Evolutionary conservation across 116 monocot species (phyloP), one percentile per base, ranked within the genome.

Genomic region (Papilionanthe hybrid): DNA sequence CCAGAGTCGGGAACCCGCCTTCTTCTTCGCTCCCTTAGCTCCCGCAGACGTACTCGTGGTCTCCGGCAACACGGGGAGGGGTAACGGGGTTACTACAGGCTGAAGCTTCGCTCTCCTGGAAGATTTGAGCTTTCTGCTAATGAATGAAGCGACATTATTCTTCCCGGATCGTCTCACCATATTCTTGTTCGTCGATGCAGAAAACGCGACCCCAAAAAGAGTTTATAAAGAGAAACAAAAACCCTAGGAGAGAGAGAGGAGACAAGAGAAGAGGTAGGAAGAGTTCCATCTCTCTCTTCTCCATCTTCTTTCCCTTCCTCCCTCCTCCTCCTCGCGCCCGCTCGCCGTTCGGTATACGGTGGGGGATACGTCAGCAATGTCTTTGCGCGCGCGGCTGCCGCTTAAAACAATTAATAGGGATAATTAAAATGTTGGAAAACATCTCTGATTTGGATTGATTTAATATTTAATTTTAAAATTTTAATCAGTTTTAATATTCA

Each of bases 1-100:
- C 89, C 89, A 89, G 4, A 89, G 83, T 45, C 89, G 79, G 47
- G 81, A 60, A 7, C 88, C 85, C 29, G 83, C 50, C 72, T 86
- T 89, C 72, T 86, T 89, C 84, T 86, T 89, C 0, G 10, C 53
- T 43, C 5, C 58, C 75, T 86, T 86, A 7, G 32, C 10, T 27
- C 17, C 72, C 75, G 41, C 81, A 63, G 50, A 41, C 42, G 23
- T 65, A 15, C 17, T 53, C 18, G 53, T 1, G 4, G 13, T 53
- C 63, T 69, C 77, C 19, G 28, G 7, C 5, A 20, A 37, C 17
- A 63, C 76, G 63, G 0, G 20, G 0, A 69, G 27, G 18, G 80
- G 25, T 8, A 63, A 17, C 20, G 23, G 29, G 9, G 27, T 63
- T 9, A 28, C 50, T 44, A 44, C 23, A 47, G 78, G 43, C 42